phyloP scores from a whole-genome alignment of 148 eudicot genomes.

The Beta vulgaris region DNA sequence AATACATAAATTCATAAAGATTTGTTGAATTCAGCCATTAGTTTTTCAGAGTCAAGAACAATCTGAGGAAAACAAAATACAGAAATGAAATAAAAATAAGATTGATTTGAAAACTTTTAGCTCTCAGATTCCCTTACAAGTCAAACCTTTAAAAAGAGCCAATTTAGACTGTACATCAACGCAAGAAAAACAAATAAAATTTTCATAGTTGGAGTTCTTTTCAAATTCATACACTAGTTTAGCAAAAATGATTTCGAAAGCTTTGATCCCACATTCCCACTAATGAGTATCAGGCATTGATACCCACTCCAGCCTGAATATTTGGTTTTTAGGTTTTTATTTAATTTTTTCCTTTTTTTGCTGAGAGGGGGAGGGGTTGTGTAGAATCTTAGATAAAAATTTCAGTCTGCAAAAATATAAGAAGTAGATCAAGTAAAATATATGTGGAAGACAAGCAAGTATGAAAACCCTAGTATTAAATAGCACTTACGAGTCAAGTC shows the following conservation, averaged over 20 bases:
- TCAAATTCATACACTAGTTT: not conserved
- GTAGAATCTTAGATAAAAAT: too few relatives aligned
- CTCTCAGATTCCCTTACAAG: not conserved
- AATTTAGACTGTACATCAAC: not conserved
- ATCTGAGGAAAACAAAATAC: not conserved
- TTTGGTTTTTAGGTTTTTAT: too few relatives aligned
- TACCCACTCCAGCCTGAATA: not conserved
- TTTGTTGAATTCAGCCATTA: not conserved
- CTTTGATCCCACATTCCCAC: not conserved
- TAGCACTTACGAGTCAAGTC: conserved; percentile 60
- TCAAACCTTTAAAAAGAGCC: not conserved
- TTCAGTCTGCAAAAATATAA: not conserved
- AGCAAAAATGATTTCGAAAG: not conserved
- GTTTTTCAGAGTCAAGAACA: not conserved
- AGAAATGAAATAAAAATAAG: not conserved
- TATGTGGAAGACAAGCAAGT: not conserved
- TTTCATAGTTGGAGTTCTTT: not conserved
- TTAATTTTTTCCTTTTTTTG: too few relatives aligned
- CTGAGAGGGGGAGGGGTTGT: too few relatives aligned
- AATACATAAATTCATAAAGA: not conserved
- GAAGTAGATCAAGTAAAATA: not conserved
- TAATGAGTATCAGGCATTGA: not conserved
- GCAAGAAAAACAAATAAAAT: too few relatives aligned
- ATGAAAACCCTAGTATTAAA: not conserved
- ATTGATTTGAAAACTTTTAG: not conserved